Evolutionary conservation across 148 eudicot genomes (phyloP).

Genomic region (Heliosperma pusillum): DNA sequence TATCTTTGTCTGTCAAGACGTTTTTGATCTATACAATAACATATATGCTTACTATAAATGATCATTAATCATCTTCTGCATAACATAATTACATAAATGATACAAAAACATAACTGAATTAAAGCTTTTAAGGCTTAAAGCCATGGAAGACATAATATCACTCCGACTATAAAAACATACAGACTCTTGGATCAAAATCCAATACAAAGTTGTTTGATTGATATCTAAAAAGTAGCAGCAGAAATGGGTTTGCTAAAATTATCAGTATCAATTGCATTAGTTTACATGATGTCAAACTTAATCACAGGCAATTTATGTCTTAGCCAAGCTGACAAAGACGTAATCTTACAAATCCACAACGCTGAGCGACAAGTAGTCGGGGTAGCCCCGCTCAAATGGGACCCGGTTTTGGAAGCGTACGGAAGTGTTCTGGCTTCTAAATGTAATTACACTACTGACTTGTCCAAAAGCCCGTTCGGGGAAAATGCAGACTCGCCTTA

Average conservation of each 20-base stretch:
- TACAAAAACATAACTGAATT: neutral
- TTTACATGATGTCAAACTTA: constrained; percentile 1
- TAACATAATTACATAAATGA: too few relatives aligned
- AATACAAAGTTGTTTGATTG: neutral
- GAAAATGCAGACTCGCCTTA: neutral
- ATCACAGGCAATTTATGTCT: neutral
- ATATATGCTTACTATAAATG: too few relatives aligned
- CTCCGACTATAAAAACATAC: too few relatives aligned
- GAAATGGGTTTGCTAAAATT: neutral
- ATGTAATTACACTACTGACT: neutral
- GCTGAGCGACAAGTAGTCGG: neutral
- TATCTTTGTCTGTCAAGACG: too few relatives aligned
- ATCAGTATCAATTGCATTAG: neutral
- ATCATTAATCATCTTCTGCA: too few relatives aligned
- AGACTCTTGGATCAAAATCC: neutral
- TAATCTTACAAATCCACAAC: neutral
- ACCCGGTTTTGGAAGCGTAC: neutral
- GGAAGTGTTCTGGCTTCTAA: neutral
- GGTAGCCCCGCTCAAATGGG: neutral
- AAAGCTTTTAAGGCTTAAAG: neutral
- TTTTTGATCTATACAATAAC: too few relatives aligned
- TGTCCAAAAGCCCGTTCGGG: neutral
- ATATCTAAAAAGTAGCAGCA: neutral
- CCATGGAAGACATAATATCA: too few relatives aligned
- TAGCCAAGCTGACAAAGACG: neutral